Evolutionary conservation across 352 stramenopile species (phyloP).

Genomic region (Aphanomyces astaci): DNA sequence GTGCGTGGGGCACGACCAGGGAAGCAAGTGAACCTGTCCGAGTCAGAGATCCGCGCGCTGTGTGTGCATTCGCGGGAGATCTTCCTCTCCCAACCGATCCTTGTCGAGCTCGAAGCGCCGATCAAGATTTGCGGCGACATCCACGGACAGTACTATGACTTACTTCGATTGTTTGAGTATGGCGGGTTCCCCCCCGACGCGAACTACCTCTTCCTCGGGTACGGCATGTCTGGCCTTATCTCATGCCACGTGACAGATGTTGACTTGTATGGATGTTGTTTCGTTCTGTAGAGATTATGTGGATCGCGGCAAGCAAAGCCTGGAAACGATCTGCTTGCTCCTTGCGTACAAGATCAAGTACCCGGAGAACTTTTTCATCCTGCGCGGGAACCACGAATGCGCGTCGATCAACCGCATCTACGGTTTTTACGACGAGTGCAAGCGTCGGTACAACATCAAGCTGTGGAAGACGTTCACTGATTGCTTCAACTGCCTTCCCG

Average conservation of each 20-base stretch:
- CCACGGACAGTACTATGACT: constrained; percentile 81
- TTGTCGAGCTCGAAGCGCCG: constrained; percentile 91
- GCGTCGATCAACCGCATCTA: constrained; percentile 99
- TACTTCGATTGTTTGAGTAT: constrained; percentile 87
- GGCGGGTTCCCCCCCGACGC: constrained; percentile 79
- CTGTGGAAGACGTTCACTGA: constrained; percentile 96
- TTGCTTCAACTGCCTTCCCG: constrained; percentile 98
- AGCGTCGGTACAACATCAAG: constrained; percentile 88
- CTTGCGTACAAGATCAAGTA: constrained; percentile 99
- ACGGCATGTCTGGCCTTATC: no score
- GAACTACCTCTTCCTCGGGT: constrained; percentile 74
- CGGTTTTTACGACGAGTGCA: constrained; percentile 99
- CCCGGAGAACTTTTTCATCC: constrained; percentile 95
- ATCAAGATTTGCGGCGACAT: constrained; percentile 93
- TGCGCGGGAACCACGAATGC: constrained; percentile 98
- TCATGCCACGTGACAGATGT: no score
- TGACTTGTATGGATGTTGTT: no score
- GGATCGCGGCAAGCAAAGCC: constrained; percentile 91
- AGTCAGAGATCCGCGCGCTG: constrained; percentile 96
- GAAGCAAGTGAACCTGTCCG: constrained; percentile 82
- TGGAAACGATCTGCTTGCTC: constrained; percentile 97
- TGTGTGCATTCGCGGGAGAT: constrained; percentile 96
- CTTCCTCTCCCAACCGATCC: constrained; percentile 89
- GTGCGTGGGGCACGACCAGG: constrained; percentile 81
- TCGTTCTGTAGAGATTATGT: constrained; percentile 95